Conservation (phyloP, 2,329 filamentous ascomycete species). For the Sclerotinia nivalis region DNA sequence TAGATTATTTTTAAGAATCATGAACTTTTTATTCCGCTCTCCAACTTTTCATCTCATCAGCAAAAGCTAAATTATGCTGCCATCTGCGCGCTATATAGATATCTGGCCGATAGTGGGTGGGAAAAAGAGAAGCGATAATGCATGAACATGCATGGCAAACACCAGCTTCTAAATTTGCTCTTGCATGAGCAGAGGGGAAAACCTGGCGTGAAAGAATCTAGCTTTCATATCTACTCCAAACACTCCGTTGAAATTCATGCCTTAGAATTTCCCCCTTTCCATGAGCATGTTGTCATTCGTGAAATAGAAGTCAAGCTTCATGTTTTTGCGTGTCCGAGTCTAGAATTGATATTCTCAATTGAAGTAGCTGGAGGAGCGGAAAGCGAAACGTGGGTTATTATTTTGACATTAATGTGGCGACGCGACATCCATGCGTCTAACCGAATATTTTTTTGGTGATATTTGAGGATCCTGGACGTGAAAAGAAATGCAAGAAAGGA, state of each 20-base stretch:
- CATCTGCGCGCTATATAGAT: not conserved
- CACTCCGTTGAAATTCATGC: conserved; percentile 14
- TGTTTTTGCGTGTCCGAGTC: not conserved
- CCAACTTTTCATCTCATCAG: not conserved
- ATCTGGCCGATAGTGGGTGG: not conserved
- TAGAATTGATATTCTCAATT: not conserved
- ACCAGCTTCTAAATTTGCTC: conserved; percentile 14
- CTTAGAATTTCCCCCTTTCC: not conserved
- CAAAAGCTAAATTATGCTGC: conserved; percentile 1
- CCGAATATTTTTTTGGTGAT: conserved; percentile 18
- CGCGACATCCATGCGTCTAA: conserved; percentile 23
- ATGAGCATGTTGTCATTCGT: conserved; percentile 5
- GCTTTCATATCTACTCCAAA: conserved; percentile 19
- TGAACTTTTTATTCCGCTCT: conserved; percentile 15
- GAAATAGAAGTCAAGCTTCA: not conserved
- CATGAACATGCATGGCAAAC: conserved; percentile 20
- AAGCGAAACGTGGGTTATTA: conserved; percentile 22
- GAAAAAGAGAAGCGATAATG: conserved; percentile 12
- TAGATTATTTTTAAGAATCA: not conserved
- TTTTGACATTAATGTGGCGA: conserved; percentile 25
- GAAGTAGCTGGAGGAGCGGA: not conserved
- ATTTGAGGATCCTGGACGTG: conserved; percentile 5
- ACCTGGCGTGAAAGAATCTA: conserved; percentile 1
- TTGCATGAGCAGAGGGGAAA: conserved; percentile 19
- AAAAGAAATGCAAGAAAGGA: conserved; percentile 21